Base-by-base conservation (phyloP, 2,329 filamentous ascomycete genomes). In the Ophiostoma sp. region DNA sequence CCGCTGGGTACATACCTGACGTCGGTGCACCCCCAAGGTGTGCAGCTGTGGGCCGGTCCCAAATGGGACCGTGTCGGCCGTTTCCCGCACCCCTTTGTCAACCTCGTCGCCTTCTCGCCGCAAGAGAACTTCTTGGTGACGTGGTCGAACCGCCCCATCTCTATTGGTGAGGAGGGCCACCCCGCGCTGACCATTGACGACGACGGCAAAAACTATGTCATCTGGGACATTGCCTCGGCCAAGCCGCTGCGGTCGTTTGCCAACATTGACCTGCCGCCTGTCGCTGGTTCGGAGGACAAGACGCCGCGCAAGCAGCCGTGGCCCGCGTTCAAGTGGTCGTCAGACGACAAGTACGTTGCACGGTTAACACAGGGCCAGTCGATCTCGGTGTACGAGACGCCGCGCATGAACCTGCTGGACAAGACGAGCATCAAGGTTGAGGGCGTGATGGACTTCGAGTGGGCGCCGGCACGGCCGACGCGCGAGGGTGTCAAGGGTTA, bases 301-400 rank as follows among this genome's bases (percentile, higher is more conserved):
- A 80, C 81, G 62, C 81, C 81, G 15, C 92, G 93, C 80, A 97
- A 97, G 86, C 89, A 96, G 76, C 92, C 95, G 78, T 99, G 95
- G 95, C 95, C 95, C 33, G 94, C 94, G 1, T 99, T 99, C 88
- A 99, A 99, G 84, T 99, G 95, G 95, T 98, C 95, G 39, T 85
- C 95, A 3, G 95, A 99, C 78, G 93, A 97, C 82, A 95, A 96
- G 80, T 99, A 97, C 79, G 94, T 98, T 73, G 95, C 95, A 31
- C 89, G 95, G 73, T 89, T 98, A 83, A 93, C 89, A 73, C 93
- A 93, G 74, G 91, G 91, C 74, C 88, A 93, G 75, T 93, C 92
- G 70, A 96, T 99, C 77, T 99, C 98, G 76, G 94, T 99, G 79
- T 98, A 97, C 79, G 93, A 97, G 78, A 85, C 93, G 8, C 93